Evolutionary conservation across 371 early-diverging fungal species (phyloP), one percentile per base, ranked within the genome.

Genomic region (Mortierella sp.): DNA sequence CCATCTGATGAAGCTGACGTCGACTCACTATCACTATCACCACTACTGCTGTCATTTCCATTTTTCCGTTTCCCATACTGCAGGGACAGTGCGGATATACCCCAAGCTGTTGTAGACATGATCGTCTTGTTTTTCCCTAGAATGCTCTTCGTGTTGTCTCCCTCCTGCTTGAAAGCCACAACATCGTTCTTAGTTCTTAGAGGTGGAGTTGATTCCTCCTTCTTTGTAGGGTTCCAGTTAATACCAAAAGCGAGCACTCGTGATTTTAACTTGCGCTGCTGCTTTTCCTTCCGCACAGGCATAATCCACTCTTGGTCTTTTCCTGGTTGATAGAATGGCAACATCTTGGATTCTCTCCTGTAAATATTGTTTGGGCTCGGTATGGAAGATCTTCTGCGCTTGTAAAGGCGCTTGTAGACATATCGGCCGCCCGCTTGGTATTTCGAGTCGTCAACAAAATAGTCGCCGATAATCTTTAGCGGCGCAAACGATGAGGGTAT

Each of bases 401-500:
- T 81, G 57, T 72, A 75, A 39, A 81, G 73, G 10, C 72, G 68
- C 30, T 57, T 69, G 54, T 75, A 81, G 22, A 72, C 70, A 54
- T 68, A 81, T n/a, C 76, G 72, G 10, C 81, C 81, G 0, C 81
- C 81, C 1, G 66, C 68, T 59, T 72, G 69, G 54, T 81, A 81
- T 70, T 81, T 81, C 12, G 81, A 63, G n/a, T 72, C 81, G 35
- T 81, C 76, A 22, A 81, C 81, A 61, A 72, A 70, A 47, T 65
- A 66, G 20, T 66, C 81, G 20, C 81, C 73, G 20, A 75, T 61
- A 60, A 81, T 68, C 47, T 72, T 75, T 14, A 81, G 75, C 0
- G 81, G 81, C 2, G 81, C 67, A 43, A 81, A 81, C 10, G 72
- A 72, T 57, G 73, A 72, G 60, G 81, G 81, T 65, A 81, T 81